Evolutionary conservation across 2,329 filamentous ascomycete species (phyloP).

Genomic region (Claviceps sp.): DNA sequence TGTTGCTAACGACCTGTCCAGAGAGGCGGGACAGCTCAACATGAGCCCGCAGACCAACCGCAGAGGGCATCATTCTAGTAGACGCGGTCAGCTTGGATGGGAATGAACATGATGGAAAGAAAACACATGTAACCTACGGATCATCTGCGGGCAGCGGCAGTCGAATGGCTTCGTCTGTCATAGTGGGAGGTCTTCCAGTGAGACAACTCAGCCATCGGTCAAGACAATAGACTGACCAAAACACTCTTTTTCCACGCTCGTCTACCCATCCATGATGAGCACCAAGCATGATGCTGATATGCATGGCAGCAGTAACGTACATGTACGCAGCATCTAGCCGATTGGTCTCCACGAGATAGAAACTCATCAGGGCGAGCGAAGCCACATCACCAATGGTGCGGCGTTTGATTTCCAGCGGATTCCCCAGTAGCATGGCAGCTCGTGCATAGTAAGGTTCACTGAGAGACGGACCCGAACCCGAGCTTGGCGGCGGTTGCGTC

Average conservation of each 20-base stretch:
- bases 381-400: conserved; percentile 29
- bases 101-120: neutral
- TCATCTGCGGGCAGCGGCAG: conserved; percentile 26
- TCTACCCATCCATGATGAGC: conserved; percentile 29
- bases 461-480: conserved; percentile 11
- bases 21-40: conserved; percentile 34
- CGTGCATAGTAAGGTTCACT: conserved; percentile 32
- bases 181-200: conserved; percentile 33
- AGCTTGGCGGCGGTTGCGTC: conserved; percentile 4
- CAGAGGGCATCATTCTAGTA: conserved; percentile 27
- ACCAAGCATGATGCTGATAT: conserved; percentile 34
- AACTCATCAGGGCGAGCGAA: conserved; percentile 31
- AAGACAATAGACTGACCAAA: conserved; percentile 39
- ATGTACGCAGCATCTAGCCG: conserved; percentile 34
- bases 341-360: conserved; percentile 36
- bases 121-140: conserved; percentile 21
- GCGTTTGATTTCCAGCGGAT: conserved; percentile 30
- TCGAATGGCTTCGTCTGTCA: conserved; percentile 33
- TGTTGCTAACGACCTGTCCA: conserved; percentile 33
- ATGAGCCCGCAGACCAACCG: conserved; percentile 30
- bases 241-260: conserved; percentile 31
- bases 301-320: conserved; percentile 32
- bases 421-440: conserved; percentile 29
- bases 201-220: conserved; percentile 35
- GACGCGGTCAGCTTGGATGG: neutral